Percentiles rank a stretch among this genome's conserved stretches.
These are phyloP conservation scores for Saccharomycopsis sp. DNA, from an alignment of 805 yeast species.

Conservation along the genomic window DNA sequence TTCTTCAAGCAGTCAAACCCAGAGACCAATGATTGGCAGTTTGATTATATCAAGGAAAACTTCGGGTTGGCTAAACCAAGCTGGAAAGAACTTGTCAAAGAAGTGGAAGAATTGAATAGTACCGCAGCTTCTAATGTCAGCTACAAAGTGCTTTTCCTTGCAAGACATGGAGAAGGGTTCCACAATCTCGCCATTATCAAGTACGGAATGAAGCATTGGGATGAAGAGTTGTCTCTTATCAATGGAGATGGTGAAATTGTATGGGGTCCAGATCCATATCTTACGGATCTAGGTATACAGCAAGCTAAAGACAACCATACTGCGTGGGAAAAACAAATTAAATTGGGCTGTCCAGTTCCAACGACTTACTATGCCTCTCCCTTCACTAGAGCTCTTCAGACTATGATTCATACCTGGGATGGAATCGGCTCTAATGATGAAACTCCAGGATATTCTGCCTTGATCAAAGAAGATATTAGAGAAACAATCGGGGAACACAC, in stretches of 20 bases:
- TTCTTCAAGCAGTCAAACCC: constrained; percentile 39
- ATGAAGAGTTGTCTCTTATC: constrained; percentile 43
- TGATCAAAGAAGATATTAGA: constrained; percentile 42
- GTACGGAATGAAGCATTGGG: constrained; percentile 56
- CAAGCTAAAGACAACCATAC: constrained; percentile 48
- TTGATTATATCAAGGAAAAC: constrained; percentile 37
- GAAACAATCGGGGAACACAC: constrained; percentile 56
- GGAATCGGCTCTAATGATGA: constrained; percentile 23
- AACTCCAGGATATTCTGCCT: constrained; percentile 1
- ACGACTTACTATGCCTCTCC: constrained; percentile 53
- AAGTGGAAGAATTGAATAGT: constrained; percentile 34
- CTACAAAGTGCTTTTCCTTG: constrained; percentile 47
- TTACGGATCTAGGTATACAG: constrained; percentile 47
- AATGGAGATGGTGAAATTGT: constrained; percentile 48
- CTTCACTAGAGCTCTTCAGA: constrained; percentile 55
- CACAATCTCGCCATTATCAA: constrained; percentile 51
- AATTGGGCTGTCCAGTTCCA: constrained; percentile 50
- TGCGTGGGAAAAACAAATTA: constrained; percentile 36
- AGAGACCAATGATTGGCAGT: constrained; percentile 36
- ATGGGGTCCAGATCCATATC: constrained; percentile 57
- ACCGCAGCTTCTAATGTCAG: constrained; percentile 25
- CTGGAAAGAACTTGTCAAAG: constrained; percentile 31
- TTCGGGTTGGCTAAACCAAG: constrained; percentile 35
- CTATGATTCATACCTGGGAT: constrained; percentile 46
- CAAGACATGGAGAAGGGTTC: constrained; percentile 67